Base-by-base conservation (phyloP, 106 monocot species). In the Dendrobium officinale region DNA sequence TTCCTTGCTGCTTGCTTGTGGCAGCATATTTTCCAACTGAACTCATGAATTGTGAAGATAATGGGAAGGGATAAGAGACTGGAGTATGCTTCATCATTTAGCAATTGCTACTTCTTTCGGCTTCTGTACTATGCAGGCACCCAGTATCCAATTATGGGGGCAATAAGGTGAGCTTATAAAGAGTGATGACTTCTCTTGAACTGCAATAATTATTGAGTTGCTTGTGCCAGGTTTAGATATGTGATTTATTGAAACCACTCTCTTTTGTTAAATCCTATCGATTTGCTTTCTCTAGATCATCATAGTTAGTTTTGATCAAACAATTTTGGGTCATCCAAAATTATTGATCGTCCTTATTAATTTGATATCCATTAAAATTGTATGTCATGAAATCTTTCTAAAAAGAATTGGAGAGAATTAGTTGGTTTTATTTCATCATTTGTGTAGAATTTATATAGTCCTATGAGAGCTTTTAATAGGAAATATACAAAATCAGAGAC, bases 141-240 rank as follows among this genome's bases (percentile, higher is more conserved):
- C 55, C 92, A 88, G 75, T 98, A 92, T 78, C 98, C 94, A 82
- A 98, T 98, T 70, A 93, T 98, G 98, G 98, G 92, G 67, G 92
- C 95, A 81, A 59, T 98, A 80, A 95, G 98, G 98, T 95, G 15
- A 13, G 13, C 51, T 51, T 3, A 51, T 51, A 51, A 13, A 51
- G 13, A 51, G 15, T 51, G 13, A 51, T 10, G 51, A 51, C 51
- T 51, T 51, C 13, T 51, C 13, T 13, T 51, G 51, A 51, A 51
- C 15, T 13, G 2, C 51, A 51, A 13, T 11, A 51, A 1, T 51
- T 51, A 51, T 13, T 51, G 15, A 15, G 51, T 15, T 51, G 51
- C 15, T 51, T 1, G 51, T 13, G 51, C 1, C 51, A 13, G 16
- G 16, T 51, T 13, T 15, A 51, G 73, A 43, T 68, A 72, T 16